phyloP scores from a whole-genome alignment of 495 filamentous ascomycete genomes.

The Trichoderma orchidacearum region DNA sequence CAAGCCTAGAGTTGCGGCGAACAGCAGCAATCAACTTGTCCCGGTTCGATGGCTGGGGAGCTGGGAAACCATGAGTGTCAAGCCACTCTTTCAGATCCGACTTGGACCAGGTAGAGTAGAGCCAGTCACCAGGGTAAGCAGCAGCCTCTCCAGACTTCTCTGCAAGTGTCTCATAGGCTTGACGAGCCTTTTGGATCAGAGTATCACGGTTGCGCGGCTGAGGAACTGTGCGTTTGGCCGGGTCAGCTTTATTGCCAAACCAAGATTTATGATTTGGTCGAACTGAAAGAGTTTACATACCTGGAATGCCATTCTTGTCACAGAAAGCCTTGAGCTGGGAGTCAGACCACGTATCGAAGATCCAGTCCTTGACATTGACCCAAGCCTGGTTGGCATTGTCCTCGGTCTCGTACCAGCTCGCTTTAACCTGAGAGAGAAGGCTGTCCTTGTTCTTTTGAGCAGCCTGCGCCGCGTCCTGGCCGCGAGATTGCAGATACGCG shows the following conservation, averaged over 20 bases:
- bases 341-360: slow-evolving; percentile 72
- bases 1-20: slow-evolving; percentile 78
- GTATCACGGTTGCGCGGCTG: slow-evolving; percentile 79
- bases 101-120: slow-evolving; percentile 73
- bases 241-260: too few species aligned
- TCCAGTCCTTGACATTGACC: slow-evolving; percentile 69
- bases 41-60: slow-evolving; percentile 70
- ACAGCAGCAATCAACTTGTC: slow-evolving; percentile 81
- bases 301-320: slow-evolving; percentile 75
- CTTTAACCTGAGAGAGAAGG: slow-evolving; percentile 54
- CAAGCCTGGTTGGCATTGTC: slow-evolving; percentile 59
- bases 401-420: slow-evolving; percentile 59
- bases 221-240: slow-evolving; percentile 27
- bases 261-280: neutral
- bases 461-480: slow-evolving; percentile 49
- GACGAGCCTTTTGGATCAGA: slow-evolving; percentile 60
- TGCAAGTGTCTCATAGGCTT: slow-evolving; percentile 69
- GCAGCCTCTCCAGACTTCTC: slow-evolving; percentile 72
- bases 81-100: slow-evolving; percentile 58
- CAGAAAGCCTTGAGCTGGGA: slow-evolving; percentile 79
- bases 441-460: slow-evolving; percentile 50
- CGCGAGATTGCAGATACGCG: slow-evolving; percentile 52
- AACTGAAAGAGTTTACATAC: slow-evolving; percentile 9
- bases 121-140: slow-evolving; percentile 88
- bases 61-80: slow-evolving; percentile 78